These are phyloP conservation scores for Microcos paniculata DNA, from an alignment of 345 rosid species.

Conservation along the genomic window DNA sequence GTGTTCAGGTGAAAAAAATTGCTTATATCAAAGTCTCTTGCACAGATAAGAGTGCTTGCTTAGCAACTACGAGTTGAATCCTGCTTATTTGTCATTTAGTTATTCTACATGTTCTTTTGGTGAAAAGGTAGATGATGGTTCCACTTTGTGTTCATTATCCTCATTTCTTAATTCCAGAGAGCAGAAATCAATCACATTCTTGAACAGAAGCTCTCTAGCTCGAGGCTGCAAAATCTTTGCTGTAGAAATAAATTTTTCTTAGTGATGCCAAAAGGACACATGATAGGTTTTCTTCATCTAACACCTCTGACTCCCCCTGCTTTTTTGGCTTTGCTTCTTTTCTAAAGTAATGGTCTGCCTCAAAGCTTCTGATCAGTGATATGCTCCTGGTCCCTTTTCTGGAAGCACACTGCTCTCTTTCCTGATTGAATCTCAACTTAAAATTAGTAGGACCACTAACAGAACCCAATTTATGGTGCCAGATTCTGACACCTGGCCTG, in stretches of 20 bases:
- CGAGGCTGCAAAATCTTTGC: neutral
- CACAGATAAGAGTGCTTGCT: neutral
- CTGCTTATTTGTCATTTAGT: neutral
- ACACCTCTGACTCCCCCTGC: neutral
- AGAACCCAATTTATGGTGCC: neutral
- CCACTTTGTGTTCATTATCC: neutral
- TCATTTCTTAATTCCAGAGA: neutral
- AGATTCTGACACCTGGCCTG: neutral
- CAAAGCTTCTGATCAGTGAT: neutral
- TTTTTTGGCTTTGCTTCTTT: neutral
- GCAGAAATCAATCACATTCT: neutral
- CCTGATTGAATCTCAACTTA: neutral
- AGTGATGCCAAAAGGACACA: neutral
- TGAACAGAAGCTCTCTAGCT: neutral
- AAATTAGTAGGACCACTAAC: neutral
- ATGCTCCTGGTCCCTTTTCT: neutral
- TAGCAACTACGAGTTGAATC: neutral
- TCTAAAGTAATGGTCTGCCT: too few species aligned
- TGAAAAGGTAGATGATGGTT: neutral
- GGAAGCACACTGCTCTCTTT: neutral
- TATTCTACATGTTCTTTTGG: conserved; percentile 4
- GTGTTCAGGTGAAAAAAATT: conserved; percentile 60
- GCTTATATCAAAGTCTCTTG: neutral
- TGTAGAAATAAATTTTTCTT: neutral
- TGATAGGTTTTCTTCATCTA: neutral